These are phyloP conservation scores for Rhodamnia rubescens DNA, from an alignment of 345 rosid genomes.

Conservation along the genomic window DNA sequence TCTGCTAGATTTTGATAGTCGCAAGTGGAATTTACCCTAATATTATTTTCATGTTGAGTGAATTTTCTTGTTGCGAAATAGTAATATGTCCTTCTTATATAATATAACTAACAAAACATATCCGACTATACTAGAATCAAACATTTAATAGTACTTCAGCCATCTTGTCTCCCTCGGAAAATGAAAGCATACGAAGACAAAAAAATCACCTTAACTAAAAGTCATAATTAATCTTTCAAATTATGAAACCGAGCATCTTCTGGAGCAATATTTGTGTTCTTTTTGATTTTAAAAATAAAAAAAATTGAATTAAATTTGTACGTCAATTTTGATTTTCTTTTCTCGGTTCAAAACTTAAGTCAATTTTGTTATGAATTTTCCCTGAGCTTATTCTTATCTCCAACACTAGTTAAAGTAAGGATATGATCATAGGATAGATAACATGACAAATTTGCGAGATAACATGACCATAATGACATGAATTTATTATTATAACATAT, in stretches of 20 bases:
- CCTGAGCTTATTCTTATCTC: not conserved
- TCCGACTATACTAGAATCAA: not conserved
- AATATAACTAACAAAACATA: not conserved
- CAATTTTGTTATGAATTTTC: not conserved
- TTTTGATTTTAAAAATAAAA: not conserved
- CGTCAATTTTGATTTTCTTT: not conserved
- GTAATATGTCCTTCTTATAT: not conserved
- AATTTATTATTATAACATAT: too few species aligned
- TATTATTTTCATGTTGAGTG: not conserved
- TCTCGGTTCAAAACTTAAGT: too few species aligned
- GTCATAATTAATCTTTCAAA: not conserved
- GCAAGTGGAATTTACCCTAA: not conserved
- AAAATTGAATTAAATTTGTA: not conserved
- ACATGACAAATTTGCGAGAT: not conserved
- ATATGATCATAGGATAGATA: not conserved
- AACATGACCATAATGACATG: not conserved
- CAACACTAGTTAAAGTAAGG: not conserved
- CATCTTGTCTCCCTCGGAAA: not conserved
- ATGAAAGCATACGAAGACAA: not conserved
- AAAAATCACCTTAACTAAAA: not conserved
- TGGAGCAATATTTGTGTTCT: not conserved
- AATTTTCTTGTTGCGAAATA: not conserved
- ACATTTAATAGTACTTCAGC: not conserved
- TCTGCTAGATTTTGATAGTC: too few species aligned
- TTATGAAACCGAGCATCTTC: not conserved